Base-by-base conservation (phyloP, 768 basidiomycete species). In the Cystofilobasidium capitatum region DNA sequence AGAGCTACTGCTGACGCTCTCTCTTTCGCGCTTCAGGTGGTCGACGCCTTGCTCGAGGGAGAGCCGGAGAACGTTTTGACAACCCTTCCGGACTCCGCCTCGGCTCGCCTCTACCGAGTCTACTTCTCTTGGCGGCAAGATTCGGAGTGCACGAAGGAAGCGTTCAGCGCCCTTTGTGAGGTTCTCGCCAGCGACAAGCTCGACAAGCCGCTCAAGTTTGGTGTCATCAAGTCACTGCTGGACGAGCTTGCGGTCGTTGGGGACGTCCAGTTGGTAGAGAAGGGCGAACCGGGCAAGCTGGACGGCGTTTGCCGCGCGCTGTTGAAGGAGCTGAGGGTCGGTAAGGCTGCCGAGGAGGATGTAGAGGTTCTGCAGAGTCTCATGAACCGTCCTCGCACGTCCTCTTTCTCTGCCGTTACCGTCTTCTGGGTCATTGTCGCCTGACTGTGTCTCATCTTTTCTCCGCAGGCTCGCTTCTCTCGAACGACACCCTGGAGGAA, bases 91-190 rank as follows among this genome's bases (percentile, higher is more conserved):
- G 42, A 60, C 31, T 20, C 61, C 20, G 22, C 55, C 8, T 37
- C 49, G 13, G 59, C 66, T 33, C 49, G 61, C 0, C 60, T 68
- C 3, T 62, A 35, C 55, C 35, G 59, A 5, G 26, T 54, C 33
- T 49, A 49, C 40, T 63, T 68, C 35, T 22, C 51, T 2, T 68
- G 66, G 66, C 40, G 61, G 31, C n/a, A 26, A n/a, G 61, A 68
- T 14, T 13, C 35, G 22, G 59, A 63, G 29, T 26, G 59, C 8
- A 33, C 31, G 36, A 51, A 36, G 20, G 55, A 63, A 29, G 42
- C 40, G 17, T 68, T 62, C 40, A 10, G 14, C 12, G 31, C 49
- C 14, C 54, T 68, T 7, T 35, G 36, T 26, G 20, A 31, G 17
- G 66, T 51, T n/a, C 51, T 68, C n/a, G 37, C 61, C 33, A 5